Evolutionary conservation across 2,329 filamentous ascomycete species (phyloP).

Genomic region (Amesomyces nigricolor): DNA sequence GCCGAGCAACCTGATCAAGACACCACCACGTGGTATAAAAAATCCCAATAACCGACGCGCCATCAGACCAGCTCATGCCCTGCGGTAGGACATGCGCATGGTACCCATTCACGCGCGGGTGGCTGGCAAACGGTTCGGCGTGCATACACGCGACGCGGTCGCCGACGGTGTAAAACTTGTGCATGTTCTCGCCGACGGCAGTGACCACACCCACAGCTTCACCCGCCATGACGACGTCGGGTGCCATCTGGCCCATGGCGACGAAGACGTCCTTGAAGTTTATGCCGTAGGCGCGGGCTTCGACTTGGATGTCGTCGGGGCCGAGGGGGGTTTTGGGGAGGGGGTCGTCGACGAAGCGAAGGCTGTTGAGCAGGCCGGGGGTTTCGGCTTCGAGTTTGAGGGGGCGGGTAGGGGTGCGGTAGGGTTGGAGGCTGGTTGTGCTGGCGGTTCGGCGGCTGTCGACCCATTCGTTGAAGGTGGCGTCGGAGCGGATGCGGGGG

Average conservation of each 20-base stretch:
- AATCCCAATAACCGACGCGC: too few species aligned
- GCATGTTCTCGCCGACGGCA: slow-evolving; percentile 21
- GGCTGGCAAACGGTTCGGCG: too few species aligned
- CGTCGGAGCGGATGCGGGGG: background rate
- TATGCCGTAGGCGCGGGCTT: slow-evolving; percentile 32
- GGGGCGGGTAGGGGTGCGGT: background rate
- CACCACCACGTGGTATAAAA: too few species aligned
- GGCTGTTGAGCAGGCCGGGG: slow-evolving; percentile 27
- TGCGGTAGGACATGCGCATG: too few species aligned
- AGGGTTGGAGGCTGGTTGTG: background rate
- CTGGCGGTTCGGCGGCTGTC: too few species aligned
- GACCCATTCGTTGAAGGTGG: background rate
- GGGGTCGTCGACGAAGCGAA: slow-evolving; percentile 26
- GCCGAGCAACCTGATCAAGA: too few species aligned
- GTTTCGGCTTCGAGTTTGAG: background rate
- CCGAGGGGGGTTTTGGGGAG: slow-evolving; percentile 7
- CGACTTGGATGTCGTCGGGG: slow-evolving; percentile 32
- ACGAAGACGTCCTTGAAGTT: slow-evolving; percentile 39
- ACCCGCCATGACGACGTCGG: slow-evolving; percentile 18
- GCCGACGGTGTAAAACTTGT: slow-evolving; percentile 16
- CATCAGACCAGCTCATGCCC: too few species aligned
- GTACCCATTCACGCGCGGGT: too few species aligned
- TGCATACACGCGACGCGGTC: slow-evolving; percentile 23
- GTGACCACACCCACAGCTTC: slow-evolving; percentile 25
- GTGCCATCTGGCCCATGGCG: slow-evolving; percentile 30